A percentile compares a stretch with the other conserved stretches of the same genome.
These are phyloP conservation scores for Neurospora terricola DNA, from an alignment of 495 filamentous ascomycete species.

Conservation along the genomic window DNA sequence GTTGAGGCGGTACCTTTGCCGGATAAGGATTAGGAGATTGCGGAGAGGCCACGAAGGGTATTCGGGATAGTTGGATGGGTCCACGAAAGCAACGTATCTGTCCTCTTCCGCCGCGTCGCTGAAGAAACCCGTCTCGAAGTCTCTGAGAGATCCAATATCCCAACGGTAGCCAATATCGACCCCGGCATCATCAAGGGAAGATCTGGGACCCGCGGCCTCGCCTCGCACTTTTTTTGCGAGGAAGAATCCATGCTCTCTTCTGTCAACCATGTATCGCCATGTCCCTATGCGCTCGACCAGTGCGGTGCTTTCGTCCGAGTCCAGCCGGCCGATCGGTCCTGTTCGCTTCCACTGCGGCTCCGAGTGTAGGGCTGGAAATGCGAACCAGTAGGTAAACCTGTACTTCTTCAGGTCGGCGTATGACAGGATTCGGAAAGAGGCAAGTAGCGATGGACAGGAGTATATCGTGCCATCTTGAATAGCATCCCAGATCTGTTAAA, in stretches of 20 bases:
- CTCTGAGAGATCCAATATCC: conserved; percentile 61
- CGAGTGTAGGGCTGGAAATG: conserved; percentile 84
- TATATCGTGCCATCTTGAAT: conserved; percentile 94
- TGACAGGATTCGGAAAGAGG: conserved; percentile 80
- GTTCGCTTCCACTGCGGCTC: conserved; percentile 64
- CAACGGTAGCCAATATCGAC: conserved; percentile 52
- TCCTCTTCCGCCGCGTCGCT: conserved; percentile 54
- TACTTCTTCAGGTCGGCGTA: conserved; percentile 97
- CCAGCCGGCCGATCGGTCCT: conserved; percentile 41
- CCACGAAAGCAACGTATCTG: conserved; percentile 75
- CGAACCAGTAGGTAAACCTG: conserved; percentile 90
- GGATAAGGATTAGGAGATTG: conserved; percentile 80
- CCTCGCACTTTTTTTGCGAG: conserved; percentile 63
- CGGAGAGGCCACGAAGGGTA: conserved; percentile 87
- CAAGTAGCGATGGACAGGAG: conserved; percentile 80
- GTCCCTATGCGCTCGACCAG: conserved; percentile 73
- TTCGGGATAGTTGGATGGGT: conserved; percentile 80
- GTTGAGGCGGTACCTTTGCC: conserved; percentile 66
- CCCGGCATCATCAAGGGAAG: conserved; percentile 22
- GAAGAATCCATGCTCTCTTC: conserved; percentile 86
- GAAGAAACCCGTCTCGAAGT: conserved; percentile 86
- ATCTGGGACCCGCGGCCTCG: conserved; percentile 19
- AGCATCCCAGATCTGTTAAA: conserved; percentile 80
- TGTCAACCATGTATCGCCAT: conserved; percentile 73
- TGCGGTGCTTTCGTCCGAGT: conserved; percentile 54